phyloP scores from a whole-genome alignment of 257 asterid species.

The Parsonsia alboflavescens region DNA sequence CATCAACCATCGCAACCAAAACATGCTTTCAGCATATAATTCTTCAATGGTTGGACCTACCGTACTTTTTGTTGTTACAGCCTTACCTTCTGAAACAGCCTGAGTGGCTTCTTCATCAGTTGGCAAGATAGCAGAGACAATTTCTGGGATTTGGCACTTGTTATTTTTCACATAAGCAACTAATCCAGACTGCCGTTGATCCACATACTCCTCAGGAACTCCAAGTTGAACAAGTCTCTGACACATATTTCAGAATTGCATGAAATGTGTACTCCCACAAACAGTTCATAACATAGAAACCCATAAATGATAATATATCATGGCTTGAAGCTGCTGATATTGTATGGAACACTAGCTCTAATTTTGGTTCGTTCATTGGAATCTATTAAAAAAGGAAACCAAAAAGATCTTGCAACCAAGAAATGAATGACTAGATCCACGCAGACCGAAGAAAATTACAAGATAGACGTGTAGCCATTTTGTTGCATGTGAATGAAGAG shows the following conservation, averaged over 20 bases:
- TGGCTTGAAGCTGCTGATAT: neutral
- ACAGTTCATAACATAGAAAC: neutral
- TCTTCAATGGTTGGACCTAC: conserved; percentile 33
- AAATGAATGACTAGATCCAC: neutral
- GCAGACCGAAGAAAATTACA: neutral
- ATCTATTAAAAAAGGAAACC: neutral
- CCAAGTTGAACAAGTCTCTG: conserved; percentile 80
- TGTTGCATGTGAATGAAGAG: neutral
- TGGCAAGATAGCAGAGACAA: conserved; percentile 70
- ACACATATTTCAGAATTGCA: conserved; percentile 14
- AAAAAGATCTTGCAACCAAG: neutral
- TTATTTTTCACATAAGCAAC: conserved; percentile 55
- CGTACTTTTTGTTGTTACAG: conserved; percentile 20
- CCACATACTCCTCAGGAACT: conserved; percentile 45
- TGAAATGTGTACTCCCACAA: neutral
- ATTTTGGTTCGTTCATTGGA: neutral
- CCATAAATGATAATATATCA: neutral
- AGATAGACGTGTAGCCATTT: neutral
- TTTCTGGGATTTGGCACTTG: conserved; percentile 33
- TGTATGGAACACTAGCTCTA: neutral
- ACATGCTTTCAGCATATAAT: conserved; percentile 49
- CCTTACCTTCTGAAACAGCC: conserved; percentile 24
- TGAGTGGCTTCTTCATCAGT: conserved; percentile 44
- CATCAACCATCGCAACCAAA: conserved; percentile 95
- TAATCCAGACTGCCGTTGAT: conserved; percentile 50